Base-by-base conservation (phyloP, 441 rosid genomes). In the Pelargonium myrrhifolium region DNA sequence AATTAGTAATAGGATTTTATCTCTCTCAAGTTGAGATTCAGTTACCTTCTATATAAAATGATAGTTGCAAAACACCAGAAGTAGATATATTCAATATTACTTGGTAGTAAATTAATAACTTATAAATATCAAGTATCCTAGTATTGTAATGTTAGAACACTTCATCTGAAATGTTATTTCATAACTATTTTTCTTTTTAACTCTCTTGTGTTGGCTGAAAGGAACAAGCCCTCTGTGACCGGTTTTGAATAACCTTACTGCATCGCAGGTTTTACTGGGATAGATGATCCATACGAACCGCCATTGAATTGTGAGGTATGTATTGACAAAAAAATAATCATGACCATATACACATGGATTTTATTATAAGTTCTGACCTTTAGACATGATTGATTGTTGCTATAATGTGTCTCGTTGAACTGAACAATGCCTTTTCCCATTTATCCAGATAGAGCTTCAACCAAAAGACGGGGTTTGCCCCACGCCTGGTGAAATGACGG, bases 221-320 rank as follows among this genome's bases (percentile, higher is more conserved):
- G 35, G 35, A 31, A 6, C 35, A 31, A 31, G 2, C 20, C 3
- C 47, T 10, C 2, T 6, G 6, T 31, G 21, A 9, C 12, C 20
- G 6, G n/a, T 35, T 11, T 35, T 2, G 4, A 15, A 1, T 24
- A 24, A 22, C 59, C 22, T 3, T 53, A 28, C 69, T 56, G 62
- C 51, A 28, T 60, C 78, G 78, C 83, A 92, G 98, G 98, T 72
- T 89, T 92, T 78, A 89, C 98, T 14, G 96, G 98, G 51, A 86
- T 89, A 49, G 96, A 92, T 75, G 98, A 92, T 68, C 93, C 95
- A 1, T 89, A 92, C 43, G 96, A 92, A 76, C 82, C 93, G 1
- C 98, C 98, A 3, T 65, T 87, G 81, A 85, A 86, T n/a, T 87
- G 97, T 47, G 98, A 92, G 95, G 96, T 87, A 83, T 53, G 64